Evolutionary conservation across 2,329 filamentous ascomycete species (phyloP).

Genomic region (Sclerotinia trifoliorum): DNA sequence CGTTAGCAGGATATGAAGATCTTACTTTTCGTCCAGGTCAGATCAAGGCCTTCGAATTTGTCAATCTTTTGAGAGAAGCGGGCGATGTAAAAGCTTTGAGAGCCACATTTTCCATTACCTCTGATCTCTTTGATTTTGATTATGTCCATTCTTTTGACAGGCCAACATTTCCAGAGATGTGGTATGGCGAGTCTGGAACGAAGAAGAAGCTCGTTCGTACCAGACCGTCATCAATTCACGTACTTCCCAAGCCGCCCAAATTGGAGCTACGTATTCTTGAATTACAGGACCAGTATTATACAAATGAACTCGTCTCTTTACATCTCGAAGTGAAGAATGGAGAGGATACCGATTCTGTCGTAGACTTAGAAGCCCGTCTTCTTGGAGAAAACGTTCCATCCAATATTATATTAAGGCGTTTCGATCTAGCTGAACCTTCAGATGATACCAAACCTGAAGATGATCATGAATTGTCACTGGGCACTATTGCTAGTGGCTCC

Average conservation of each 20-base stretch:
- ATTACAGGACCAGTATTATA: constrained; percentile 73
- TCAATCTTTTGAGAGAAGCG: constrained; percentile 73
- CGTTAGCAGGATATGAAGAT: constrained; percentile 56
- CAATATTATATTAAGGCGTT: constrained; percentile 44
- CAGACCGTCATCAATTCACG: constrained; percentile 59
- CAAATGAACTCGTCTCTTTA: constrained; percentile 72
- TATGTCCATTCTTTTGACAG: constrained; percentile 59
- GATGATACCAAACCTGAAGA: background rate
- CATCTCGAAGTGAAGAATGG: constrained; percentile 72
- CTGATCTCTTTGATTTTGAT: constrained; percentile 64
- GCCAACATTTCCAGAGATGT: constrained; percentile 46
- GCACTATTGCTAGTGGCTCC: constrained; percentile 47
- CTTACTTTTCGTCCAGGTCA: constrained; percentile 66
- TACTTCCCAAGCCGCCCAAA: constrained; percentile 89
- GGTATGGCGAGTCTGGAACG: constrained; percentile 49
- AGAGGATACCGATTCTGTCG: constrained; percentile 75
- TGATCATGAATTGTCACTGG: constrained; percentile 31
- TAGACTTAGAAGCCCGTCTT: constrained; percentile 67
- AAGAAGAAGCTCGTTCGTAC: constrained; percentile 50
- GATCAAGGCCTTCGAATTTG: constrained; percentile 68
- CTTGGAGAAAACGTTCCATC: constrained; percentile 56
- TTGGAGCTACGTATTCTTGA: constrained; percentile 70
- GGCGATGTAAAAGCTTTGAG: constrained; percentile 70
- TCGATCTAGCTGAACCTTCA: background rate
- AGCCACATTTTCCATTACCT: constrained; percentile 61